Evolutionary conservation across 768 basidiomycete species (phyloP), one percentile per base, ranked within the genome.

Genomic region (Cyclocybe aegerita): DNA sequence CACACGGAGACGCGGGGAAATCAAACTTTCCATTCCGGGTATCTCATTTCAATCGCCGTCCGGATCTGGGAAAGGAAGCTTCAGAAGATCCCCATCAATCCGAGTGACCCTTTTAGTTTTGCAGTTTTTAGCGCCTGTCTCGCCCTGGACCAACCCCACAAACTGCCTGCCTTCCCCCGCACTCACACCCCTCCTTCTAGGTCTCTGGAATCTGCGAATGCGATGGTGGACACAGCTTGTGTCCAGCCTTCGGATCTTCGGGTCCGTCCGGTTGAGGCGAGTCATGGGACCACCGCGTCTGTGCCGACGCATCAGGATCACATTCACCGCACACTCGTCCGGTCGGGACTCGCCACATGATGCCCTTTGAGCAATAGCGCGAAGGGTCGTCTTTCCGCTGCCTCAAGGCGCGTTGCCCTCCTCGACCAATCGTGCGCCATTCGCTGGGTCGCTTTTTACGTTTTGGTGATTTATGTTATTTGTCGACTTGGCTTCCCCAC

Each of bases 211-310:
- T 5, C 5, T 5, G 23, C 4, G 23, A 3, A 23, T 3, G 5
- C 23, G 23, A 23, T 23, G 23, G 23, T 5, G 23, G 23, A 23
- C 23, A 23, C 23, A 31, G 43, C 4, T 14, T 39, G 37, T 45
- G 48, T 29, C 39, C 34, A 34, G 48, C 41, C 53, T 48, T 50
- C 49, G 52, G 51, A 9, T 48, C 46, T 49, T 45, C 51, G 48
- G 45, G 23, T 23, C 23, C 11, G 36, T 7, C 36, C 11, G 36
- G 36, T 15, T 11, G 11, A 37, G 15, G 3, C 46, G 23, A 50
- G 53, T 58, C 56, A 58, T 58, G 56, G 50, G 56, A 42, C 44
- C 56, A 43, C 43, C 23, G 2, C 5, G 23, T 35, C 47, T 46
- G 50, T 41, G 33, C 45, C 23, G 23, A 50, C 32, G 41, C 48